phyloP scores from a whole-genome alignment of 176 grass and related monocot genomes.

The Aegilops bicornis region DNA sequence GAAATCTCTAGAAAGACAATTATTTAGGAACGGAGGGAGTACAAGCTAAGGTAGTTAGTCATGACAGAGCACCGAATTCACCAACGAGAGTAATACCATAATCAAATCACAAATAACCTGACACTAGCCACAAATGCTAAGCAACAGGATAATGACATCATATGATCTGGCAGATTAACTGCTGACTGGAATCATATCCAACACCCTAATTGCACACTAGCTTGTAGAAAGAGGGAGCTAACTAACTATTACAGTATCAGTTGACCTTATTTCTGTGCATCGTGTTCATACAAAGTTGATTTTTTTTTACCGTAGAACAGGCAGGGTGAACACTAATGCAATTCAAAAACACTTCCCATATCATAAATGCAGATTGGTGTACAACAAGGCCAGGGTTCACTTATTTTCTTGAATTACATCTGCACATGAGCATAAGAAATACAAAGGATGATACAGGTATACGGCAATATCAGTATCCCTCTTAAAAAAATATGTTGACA shows the following conservation, averaged over 20 bases:
- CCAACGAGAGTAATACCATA: neutral
- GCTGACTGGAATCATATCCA: neutral
- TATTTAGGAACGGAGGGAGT: too few relatives aligned
- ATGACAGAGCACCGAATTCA: neutral
- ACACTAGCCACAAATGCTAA: neutral
- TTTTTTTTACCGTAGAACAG: neutral
- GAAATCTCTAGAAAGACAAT: too few relatives aligned
- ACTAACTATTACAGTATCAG: neutral
- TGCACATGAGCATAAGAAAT: neutral
- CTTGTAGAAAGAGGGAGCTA: neutral
- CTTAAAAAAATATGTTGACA: slow-evolving; percentile 12
- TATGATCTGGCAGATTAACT: neutral
- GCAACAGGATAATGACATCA: neutral
- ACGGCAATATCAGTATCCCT: neutral
- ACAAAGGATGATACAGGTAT: slow-evolving; percentile 3
- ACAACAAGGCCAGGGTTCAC: neutral
- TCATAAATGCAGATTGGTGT: neutral
- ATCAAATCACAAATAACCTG: neutral
- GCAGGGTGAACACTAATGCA: neutral
- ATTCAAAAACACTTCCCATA: neutral
- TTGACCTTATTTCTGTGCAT: neutral
- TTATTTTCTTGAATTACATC: slow-evolving; percentile 23
- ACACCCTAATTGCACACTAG: neutral
- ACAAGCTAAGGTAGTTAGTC: slow-evolving; percentile 15
- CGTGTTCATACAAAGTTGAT: neutral